Percentiles rank a stretch among this genome's conserved stretches.
Evolutionary conservation across 2,329 filamentous ascomycete genomes (phyloP).

Genomic region (Calonectria crousiana): DNA sequence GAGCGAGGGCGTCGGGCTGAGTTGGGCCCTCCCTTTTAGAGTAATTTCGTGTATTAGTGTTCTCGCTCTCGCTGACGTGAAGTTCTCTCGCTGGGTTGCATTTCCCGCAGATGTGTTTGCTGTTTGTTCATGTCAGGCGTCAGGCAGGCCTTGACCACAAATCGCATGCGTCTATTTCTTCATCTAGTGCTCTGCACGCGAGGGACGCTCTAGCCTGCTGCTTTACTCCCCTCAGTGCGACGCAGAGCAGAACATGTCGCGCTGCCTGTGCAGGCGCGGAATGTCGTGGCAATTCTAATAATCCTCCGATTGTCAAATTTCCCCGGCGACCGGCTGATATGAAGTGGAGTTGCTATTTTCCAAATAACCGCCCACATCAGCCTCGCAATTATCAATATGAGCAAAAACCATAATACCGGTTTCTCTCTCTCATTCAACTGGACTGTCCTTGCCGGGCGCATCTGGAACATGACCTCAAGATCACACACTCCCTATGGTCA

Average conservation of each 20-base stretch:
- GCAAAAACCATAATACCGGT: no score
- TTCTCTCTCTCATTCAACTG: neutral
- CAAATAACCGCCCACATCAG: neutral
- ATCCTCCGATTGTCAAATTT: neutral
- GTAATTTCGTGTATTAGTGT: constrained; percentile 9
- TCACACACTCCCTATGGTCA: neutral
- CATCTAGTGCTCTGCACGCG: neutral
- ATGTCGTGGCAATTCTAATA: neutral
- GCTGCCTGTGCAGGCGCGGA: neutral
- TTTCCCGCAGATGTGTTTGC: neutral
- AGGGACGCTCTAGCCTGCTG: neutral
- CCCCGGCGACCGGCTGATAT: neutral
- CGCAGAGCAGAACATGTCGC: neutral
- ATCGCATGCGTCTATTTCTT: neutral
- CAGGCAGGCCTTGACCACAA: neutral
- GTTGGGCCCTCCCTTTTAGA: neutral
- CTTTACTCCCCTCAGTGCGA: neutral
- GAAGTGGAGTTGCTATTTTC: neutral
- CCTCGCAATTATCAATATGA: neutral
- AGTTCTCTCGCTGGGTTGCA: neutral
- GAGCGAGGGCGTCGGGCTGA: neutral
- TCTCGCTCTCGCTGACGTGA: neutral
- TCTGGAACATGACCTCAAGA: neutral
- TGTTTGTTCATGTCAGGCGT: neutral
- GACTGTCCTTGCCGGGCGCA: neutral